Evolutionary conservation across 805 yeast genomes (phyloP).

Genomic region (Ogataea minuta): DNA sequence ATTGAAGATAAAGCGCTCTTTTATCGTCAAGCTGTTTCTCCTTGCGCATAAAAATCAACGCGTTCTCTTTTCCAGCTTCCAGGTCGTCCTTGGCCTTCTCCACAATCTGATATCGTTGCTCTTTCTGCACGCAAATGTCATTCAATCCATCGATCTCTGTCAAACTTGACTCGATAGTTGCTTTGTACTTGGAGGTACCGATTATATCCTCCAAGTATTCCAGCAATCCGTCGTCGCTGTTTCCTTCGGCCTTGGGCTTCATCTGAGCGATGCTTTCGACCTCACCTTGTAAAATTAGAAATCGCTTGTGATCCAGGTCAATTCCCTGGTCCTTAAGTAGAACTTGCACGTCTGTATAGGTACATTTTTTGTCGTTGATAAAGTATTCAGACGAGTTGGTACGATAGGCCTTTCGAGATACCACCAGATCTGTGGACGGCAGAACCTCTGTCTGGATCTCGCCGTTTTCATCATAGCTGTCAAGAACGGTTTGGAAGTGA

Average conservation of each 20-base stretch:
- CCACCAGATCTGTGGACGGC: slow-evolving; percentile 59
- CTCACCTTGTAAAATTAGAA: slow-evolving; percentile 94
- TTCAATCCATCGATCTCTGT: slow-evolving; percentile 68
- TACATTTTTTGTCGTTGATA: slow-evolving; percentile 66
- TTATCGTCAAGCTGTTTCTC: slow-evolving; percentile 61
- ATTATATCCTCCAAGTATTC: slow-evolving; percentile 96
- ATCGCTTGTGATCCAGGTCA: slow-evolving; percentile 92
- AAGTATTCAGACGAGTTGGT: slow-evolving; percentile 78
- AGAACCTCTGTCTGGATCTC: slow-evolving; percentile 40
- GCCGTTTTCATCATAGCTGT: slow-evolving; percentile 33
- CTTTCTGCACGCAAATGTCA: slow-evolving; percentile 78
- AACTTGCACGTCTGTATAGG: slow-evolving; percentile 74
- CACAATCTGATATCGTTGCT: slow-evolving; percentile 73
- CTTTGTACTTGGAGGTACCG: slow-evolving; percentile 86
- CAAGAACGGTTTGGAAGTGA: slow-evolving; percentile 75
- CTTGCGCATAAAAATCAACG: slow-evolving; percentile 58
- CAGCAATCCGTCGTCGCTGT: slow-evolving; percentile 86
- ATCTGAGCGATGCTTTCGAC: slow-evolving; percentile 98
- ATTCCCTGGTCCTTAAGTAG: slow-evolving; percentile 79
- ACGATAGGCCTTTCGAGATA: slow-evolving; percentile 75
- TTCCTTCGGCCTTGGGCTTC: slow-evolving; percentile 95
- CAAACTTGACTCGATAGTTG: slow-evolving; percentile 63
- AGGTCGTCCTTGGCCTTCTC: slow-evolving; percentile 65
- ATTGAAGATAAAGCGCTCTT: slow-evolving; percentile 57
- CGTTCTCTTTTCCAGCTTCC: slow-evolving; percentile 64